Base-by-base conservation (phyloP, 2,329 filamentous ascomycete species). In the Alternaria arborescens region DNA sequence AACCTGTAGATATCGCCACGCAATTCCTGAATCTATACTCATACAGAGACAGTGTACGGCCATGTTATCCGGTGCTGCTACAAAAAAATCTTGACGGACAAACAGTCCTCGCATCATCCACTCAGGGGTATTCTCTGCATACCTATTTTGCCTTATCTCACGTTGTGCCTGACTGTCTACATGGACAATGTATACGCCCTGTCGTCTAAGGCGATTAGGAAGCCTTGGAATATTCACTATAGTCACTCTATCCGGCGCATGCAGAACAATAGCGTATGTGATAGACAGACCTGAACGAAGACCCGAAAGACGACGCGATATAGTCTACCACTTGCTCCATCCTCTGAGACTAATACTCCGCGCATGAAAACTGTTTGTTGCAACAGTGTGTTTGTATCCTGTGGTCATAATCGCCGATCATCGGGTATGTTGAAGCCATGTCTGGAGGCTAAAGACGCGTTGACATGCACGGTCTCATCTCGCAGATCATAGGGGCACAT, bases 71-170 rank as follows among this genome's bases (percentile, higher is more conserved):
- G 6, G 32, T 36, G 12, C 4, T 36, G 12, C 12, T 36, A 36
- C 32, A 36, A 36, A 16, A 36, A 36, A 16, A 5, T 36, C 16
- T 12, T n/a, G n/a, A 10, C 16, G 3, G 18, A 30, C 54, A 24
- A 41, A 7, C 26, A 52, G 10, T 42, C 51, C 42, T 22, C 47
- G 20, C 46, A 52, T 14, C 34, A 14, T 36, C 22, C 28, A 48
- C 26, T 60, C 58, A 60, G 58, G 58, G 58, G 58, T 50, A 51
- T 22, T 36, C 16, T 8, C 20, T 42, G 38, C 40, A 36, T 41
- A 36, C 26, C 41, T 12, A 18, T 7, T 40, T 36, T 18, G 41
- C 38, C 28, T 48, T 16, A 26, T 28, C 30, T 34, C 47, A 28
- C 5, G 34, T 18, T 42, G 16, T 18, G 10, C 28, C n/a, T 40